Percentiles rank a stretch among this genome's conserved stretches.
phyloP scores from a whole-genome alignment of 2,329 filamentous ascomycete genomes.

The Fusarium robinianum region DNA sequence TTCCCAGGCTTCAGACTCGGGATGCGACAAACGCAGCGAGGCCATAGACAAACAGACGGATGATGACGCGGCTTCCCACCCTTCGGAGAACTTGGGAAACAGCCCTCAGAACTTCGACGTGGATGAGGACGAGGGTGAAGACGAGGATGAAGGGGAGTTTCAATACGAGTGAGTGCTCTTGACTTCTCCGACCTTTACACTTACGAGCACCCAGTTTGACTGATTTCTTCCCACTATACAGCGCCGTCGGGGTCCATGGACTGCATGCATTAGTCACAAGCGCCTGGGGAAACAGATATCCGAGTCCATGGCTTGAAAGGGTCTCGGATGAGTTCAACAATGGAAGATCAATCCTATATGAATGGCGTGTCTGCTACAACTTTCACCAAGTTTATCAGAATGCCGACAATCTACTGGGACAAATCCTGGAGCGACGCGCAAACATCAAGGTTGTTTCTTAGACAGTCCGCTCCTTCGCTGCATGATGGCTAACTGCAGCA shows the following conservation, averaged over 20 bases:
- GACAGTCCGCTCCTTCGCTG: too few relatives aligned
- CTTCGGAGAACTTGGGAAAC: too few relatives aligned
- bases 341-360: neutral
- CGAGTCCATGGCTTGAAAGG: too few relatives aligned
- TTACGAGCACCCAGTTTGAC: too few relatives aligned
- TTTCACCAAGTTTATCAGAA: neutral
- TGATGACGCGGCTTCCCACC: too few relatives aligned
- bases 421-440: neutral
- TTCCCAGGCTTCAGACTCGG: too few relatives aligned
- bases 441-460: constrained; percentile 3
- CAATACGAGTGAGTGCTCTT: neutral
- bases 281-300: neutral
- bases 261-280: neutral
- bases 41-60: too few relatives aligned
- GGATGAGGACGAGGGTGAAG: too few relatives aligned
- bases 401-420: neutral
- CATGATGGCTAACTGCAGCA: too few relatives aligned
- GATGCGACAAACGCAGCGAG: too few relatives aligned
- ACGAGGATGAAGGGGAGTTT: neutral
- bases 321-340: neutral
- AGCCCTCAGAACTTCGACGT: too few relatives aligned
- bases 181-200: too few relatives aligned
- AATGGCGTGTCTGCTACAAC: neutral
- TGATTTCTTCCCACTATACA: neutral
- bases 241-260: neutral